Base-by-base conservation (phyloP, 371 early-diverging fungal genomes). In the Lichtheimia ornata region DNA sequence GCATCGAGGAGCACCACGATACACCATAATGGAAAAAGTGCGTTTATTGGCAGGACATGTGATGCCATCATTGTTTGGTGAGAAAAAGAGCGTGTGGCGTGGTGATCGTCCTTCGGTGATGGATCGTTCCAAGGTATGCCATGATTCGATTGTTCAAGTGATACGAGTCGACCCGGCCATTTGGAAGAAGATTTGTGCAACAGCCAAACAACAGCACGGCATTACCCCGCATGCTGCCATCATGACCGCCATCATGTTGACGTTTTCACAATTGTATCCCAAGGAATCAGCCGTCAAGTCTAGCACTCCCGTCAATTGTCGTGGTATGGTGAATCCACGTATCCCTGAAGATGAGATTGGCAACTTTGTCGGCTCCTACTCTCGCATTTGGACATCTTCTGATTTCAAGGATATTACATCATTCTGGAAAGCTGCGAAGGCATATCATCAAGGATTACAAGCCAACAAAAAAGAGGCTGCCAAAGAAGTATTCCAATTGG, bases 301-400 rank as follows among this genome's bases (percentile, higher is more conserved):
- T 1, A 22, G 53, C 0, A 80, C 81, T 0, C 75, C 77, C 11
- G 57, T 77, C 59, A 77, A 80, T 45, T 72, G 71, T n/a, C 73
- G 81, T 13, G n/a, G 24, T 2, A 54, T 69, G 20, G 74, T 76
- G 59, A 55, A 73, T 25, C 75, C 74, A 14, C 53, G 63, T 20
- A 52, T 73, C 18, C 59, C 70, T 13, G 40, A 53, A 7, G 56
- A 66, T 47, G 69, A 71, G 18, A 62, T 77, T 17, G 81, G 81
- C 15, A 80, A 80, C 53, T 77, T 62, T 68, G 71, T 75, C 9
- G 77, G 81, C n/a, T 35, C 53, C 9, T 70, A 69, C 41, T 56
- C 20, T 2, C 57, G 57, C 30, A 14, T 60, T 6, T 74, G 72
- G 69, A 59, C 58, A 47, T 27, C 14, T 15, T 22, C 17, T 18